Evolutionary conservation across 306 rosid species (phyloP), one percentile per base, ranked within the genome.

Genomic region (Castanopsis chinensis): DNA sequence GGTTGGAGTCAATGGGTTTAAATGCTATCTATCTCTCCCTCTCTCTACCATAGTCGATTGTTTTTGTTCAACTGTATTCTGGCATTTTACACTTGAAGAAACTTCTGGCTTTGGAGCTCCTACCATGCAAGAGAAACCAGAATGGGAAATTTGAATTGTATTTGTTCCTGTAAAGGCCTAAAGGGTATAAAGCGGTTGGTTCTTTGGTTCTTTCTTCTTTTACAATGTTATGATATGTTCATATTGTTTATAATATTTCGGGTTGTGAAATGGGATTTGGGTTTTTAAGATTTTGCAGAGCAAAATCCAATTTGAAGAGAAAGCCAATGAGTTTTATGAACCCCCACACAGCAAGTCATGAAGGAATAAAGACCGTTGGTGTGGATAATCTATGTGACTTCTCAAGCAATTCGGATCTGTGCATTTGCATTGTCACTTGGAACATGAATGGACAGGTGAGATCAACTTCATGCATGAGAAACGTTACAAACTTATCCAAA

Each of bases 381-480:
- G 87, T 43, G n/a, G 85, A 80, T 28, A 71, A 86, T 35, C 59
- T 19, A 41, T 81, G 89, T 64, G 86, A 78, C 78, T 83, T 67
- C 67, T 79, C 92, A 13, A 70, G 71, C 23, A n/a, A 51, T 72
- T 86, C 91, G 6, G 89, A 88, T 80, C 81, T 91, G 13, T 84
- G 92, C 81, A 73, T 93, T 53, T 85, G 89, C 76, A 73, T 87
- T 5, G 85, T 88, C 0, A 91, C 98, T 69, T 93, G 98, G 97
- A 93, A 93, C 76, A 93, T 93, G 96, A 93, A 93, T 32, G 90
- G 93, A 28, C 85, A 82, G 91, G 91, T 89, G 6, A 74, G 41
- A 17, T 5, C 52, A 23, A 37, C 23, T 23, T 49, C 10, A n/a
- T 12, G 32, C 7, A 9, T 45, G 52, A 10, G 52, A 45, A 45